These are phyloP conservation scores for Schizosaccharomyces osmophilus DNA, from an alignment of 805 yeast genomes.

Conservation along the genomic window DNA sequence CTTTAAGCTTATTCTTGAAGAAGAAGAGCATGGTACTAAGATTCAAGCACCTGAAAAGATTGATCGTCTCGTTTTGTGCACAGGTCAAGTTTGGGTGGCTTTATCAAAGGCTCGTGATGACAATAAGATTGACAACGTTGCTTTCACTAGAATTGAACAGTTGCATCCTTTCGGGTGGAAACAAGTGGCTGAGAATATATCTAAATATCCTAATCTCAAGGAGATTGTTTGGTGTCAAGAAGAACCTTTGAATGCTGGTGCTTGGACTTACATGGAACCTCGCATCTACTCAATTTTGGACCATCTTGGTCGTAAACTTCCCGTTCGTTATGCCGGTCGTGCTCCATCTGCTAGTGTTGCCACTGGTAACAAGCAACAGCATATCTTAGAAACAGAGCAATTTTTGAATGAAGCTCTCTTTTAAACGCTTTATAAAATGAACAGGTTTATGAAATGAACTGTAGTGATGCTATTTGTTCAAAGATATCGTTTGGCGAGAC, in stretches of 20 bases:
- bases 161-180: constrained; percentile 97
- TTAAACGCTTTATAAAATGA: not conserved
- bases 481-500: too few relatives aligned
- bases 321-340: constrained; percentile 80
- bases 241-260: constrained; percentile 95
- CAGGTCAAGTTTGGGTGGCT: constrained; percentile 91
- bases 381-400: constrained; percentile 64
- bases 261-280: constrained; percentile 58
- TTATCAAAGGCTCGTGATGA: constrained; percentile 70
- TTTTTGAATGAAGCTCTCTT: constrained; percentile 45
- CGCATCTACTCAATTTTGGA: constrained; percentile 54
- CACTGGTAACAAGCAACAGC: constrained; percentile 83
- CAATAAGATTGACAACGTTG: constrained; percentile 56
- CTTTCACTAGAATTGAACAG: constrained; percentile 77
- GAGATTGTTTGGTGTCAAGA: constrained; percentile 96
- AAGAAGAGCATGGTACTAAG: constrained; percentile 33
- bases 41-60: constrained; percentile 24
- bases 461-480: too few relatives aligned
- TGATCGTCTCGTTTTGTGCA: constrained; percentile 58
- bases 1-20: constrained; percentile 93
- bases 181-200: constrained; percentile 62
- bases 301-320: constrained; percentile 39
- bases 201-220: constrained; percentile 54
- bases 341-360: constrained; percentile 96
- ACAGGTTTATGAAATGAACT: too few relatives aligned